These are phyloP conservation scores for Mortierella hygrophila DNA, from an alignment of 192 early-diverging fungal genomes.

Conservation along the genomic window DNA sequence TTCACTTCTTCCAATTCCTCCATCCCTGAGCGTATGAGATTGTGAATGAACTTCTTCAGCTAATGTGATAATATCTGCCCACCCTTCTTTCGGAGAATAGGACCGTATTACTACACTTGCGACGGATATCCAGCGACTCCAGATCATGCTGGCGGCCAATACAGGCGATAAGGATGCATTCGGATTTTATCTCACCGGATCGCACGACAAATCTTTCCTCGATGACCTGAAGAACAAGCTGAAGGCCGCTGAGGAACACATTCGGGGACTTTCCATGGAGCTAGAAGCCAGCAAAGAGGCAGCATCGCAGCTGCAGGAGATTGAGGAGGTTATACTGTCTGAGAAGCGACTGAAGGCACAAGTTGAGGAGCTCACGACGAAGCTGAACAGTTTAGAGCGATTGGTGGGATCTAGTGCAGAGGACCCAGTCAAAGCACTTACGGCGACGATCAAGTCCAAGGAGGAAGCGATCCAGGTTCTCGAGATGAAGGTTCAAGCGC, in stretches of 20 bases:
- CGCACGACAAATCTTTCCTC: conserved; percentile 62
- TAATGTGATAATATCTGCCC: neutral
- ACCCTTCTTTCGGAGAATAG: conserved; percentile 10
- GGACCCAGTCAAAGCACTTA: conserved; percentile 44
- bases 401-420: conserved; percentile 41
- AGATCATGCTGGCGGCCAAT: conserved; percentile 67
- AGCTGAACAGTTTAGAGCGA: conserved; percentile 42
- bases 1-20: neutral
- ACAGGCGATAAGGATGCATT: conserved; percentile 69
- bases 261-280: conserved; percentile 24
- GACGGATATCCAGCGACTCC: conserved; percentile 72
- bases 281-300: conserved; percentile 45
- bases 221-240: conserved; percentile 71
- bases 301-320: conserved; percentile 16
- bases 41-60: neutral
- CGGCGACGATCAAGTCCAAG: conserved; percentile 51
- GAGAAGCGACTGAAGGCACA: conserved; percentile 62
- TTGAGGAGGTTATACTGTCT: conserved; percentile 28
- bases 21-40: neutral
- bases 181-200: conserved; percentile 62
- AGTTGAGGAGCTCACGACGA: conserved; percentile 58
- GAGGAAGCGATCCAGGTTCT: conserved; percentile 68
- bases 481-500: conserved; percentile 66
- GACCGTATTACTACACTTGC: conserved; percentile 73
- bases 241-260: conserved; percentile 64